Base-by-base conservation (phyloP, 768 basidiomycete genomes). In the Tricholoma matsutake region DNA sequence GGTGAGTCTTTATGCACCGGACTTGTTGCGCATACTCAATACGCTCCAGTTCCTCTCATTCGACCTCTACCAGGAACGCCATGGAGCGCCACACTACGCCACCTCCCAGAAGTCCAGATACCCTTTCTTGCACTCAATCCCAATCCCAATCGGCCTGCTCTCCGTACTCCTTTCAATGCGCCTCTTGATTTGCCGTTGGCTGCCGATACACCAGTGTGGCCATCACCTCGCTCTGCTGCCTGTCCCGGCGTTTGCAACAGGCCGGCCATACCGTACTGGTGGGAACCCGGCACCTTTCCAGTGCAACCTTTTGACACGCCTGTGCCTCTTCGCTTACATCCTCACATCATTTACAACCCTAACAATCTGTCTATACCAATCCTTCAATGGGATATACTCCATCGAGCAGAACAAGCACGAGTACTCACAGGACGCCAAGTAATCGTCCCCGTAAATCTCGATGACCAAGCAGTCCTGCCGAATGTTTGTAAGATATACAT, bases 321-420 rank as follows among this genome's bases (percentile, higher is more conserved):
- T 6, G 69, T 68, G 22, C 64, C 67, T 9, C 51, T 75, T 14
- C 64, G 69, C 20, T 60, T 77, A 32, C 72, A 74, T 65, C 71
- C 68, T 16, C 70, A 73, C 11, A 61, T 80, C 1, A 67, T 70
- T 34, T 73, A 73, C 55, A 81, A 81, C 59, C 71, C 78, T 14
- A 66, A 78, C 20, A 81, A 75, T 57, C 71, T 74, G 0, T 57
- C 51, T 20, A 56, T 73, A 18, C 76, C 77, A 20, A 66, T 72
- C 47, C 65, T 81, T 14, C 68, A 75, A 54, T 82, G 81, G 81
- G 79, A 82, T 64, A 62, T 82, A 34, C 69, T 76, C 34, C 76
- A 76, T 62, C 68, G 68, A 9, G 71, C 79, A 25, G 71, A 75
- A 45, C 66, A 69, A 25, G 78, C 79, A 6, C 70, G 74, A 34